Base-by-base conservation (phyloP, 306 rosid genomes). In the Fragaria nilgerrensis region DNA sequence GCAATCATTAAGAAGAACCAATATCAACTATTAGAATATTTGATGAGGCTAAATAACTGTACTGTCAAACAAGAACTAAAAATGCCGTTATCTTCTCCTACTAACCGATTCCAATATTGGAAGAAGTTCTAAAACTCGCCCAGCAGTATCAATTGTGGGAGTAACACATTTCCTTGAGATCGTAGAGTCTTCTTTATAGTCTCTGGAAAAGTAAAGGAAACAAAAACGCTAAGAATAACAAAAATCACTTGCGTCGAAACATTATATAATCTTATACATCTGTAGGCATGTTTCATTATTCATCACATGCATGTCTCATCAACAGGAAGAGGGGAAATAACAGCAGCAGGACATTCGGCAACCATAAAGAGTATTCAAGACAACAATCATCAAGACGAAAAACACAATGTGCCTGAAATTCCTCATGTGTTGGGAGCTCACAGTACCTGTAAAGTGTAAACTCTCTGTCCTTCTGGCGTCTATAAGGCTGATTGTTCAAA, bases 401-500 rank as follows among this genome's bases (percentile, higher is more conserved):
- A n/a, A n/a, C n/a, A n/a, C n/a, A n/a, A n/a, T n/a, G n/a, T n/a
- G n/a, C n/a, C n/a, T n/a, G n/a, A n/a, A n/a, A n/a, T n/a, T n/a
- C n/a, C n/a, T n/a, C n/a, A n/a, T n/a, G n/a, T n/a, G n/a, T n/a
- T n/a, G n/a, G n/a, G n/a, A n/a, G n/a, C n/a, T n/a, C n/a, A n/a
- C n/a, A 36, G 39, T 85, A 95, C 98, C 98, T n/a, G n/a, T n/a
- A n/a, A n/a, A n/a, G n/a, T 88, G 97, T 92, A 84, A 95, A 88
- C 84, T 95, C 97, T 81, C 83, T 90, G 84, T 95, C 98, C 85
- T 88, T 90, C 82, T 90, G 97, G 52, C 97, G 96, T 80, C 97
- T 90, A 66, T 90, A 90, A 55, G 98, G 91, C 88, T 95, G 97
- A 86, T 95, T 95, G 78, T 92, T 95, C 86, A 95, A 76, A 88